Evolutionary conservation across 2,329 filamentous ascomycete genomes (phyloP), one percentile per base, ranked within the genome.

Genomic region (Diaporthe helianthi): DNA sequence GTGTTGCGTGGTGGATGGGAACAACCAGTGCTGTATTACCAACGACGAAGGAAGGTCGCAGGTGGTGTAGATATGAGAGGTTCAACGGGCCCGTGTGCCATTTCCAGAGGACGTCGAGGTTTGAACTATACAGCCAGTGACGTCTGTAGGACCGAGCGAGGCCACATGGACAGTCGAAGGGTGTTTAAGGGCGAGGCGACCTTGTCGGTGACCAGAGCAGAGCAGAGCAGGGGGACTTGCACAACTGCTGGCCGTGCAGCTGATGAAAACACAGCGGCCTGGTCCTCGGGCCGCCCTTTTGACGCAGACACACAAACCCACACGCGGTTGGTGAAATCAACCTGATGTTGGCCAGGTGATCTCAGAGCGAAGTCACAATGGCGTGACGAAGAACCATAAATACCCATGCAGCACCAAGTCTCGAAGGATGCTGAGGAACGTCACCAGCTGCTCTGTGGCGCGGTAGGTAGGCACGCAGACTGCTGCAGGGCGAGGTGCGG

Each of bases 1-100:
- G 52, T 58, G 65, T 12, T 60, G 65, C 52, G 41, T n/a, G 44
- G 44, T 31, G 36, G 65, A 58, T 41, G 65, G 65, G 31, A 67
- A 58, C 52, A 51, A 24, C 17, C 33, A 15, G 65, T 67, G 52
- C 65, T 58, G 65, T 67, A 67, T 58, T 58, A 58, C 65, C 65
- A 47, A 26, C 22, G 52, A 52, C 65, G 44, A 51, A 67, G 65
- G 65, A 47, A 49, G 52, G 31, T 67, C 65, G 65, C 65, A 67
- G 65, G 52, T 47, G 52, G 65, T 47, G 41, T 51, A 67, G 38
- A 67, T 67, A 58, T 67, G 52, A 67, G 52, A 49, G 38, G 53
- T 31, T 17, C 65, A 51, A 49, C 65, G 49, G 52, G 29, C 52
- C 54, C 46, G 65, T 58, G 65, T 67, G 65, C 65, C 65, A 67